A percentile compares a stretch with the other conserved stretches of the same genome.
Evolutionary conservation across 208 protist species (phyloP).

Genomic region (Crithidia fasciculata): DNA sequence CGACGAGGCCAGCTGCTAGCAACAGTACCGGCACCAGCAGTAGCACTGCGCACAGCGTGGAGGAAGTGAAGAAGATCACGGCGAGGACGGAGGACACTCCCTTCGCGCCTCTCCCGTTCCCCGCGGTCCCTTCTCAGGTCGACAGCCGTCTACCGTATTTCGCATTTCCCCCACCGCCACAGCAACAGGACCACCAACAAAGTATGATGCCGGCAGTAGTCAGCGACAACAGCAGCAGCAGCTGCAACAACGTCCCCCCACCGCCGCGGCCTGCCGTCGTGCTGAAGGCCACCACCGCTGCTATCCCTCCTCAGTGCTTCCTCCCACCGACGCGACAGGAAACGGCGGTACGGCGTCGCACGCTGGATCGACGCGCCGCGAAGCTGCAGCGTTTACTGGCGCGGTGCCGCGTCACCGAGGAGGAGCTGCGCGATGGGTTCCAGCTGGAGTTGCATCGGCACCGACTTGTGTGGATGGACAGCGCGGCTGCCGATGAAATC

Average conservation of each 20-base stretch:
- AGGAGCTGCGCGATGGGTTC: conserved; percentile 23
- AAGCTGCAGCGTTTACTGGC: conserved; percentile 15
- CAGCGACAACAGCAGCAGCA: too few relatives aligned
- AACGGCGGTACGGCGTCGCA: neutral
- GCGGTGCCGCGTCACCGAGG: conserved; percentile 10
- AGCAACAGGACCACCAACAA: too few relatives aligned
- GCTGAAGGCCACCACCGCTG: neutral
- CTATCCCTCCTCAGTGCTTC: neutral
- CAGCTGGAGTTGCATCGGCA: conserved; percentile 29
- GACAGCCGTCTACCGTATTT: neutral
- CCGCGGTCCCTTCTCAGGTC: neutral
- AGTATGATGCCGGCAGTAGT: too few relatives aligned
- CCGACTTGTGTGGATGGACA: conserved; percentile 31
- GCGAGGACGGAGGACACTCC: neutral
- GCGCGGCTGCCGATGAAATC: conserved; percentile 25
- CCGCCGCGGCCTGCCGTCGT: neutral
- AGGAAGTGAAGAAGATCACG: neutral
- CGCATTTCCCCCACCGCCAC: neutral
- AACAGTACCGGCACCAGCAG: conserved; percentile 7
- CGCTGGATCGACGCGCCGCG: conserved; percentile 17
- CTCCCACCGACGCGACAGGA: neutral
- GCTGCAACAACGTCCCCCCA: neutral
- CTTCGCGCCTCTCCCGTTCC: neutral
- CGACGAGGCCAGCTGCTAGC: neutral
- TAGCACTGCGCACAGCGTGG: neutral